Evolutionary conservation across 2,329 filamentous ascomycete genomes (phyloP), one percentile per base, ranked within the genome.

Genomic region (Beauveria sp.): DNA sequence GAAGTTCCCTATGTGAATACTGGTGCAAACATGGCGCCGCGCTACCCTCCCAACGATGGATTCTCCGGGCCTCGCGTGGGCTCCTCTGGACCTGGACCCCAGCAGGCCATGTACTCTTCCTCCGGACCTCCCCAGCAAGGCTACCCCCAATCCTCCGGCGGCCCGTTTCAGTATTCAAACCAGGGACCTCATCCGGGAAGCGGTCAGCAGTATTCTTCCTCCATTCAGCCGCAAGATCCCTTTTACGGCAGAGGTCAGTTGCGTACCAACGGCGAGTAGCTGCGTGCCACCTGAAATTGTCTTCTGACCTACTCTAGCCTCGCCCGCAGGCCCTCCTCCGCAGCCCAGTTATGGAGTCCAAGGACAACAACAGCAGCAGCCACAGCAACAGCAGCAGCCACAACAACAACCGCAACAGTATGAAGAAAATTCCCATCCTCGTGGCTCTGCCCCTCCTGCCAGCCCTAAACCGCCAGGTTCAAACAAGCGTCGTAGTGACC

Each of bases 231-330:
- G 63, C 70, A 75, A 70, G 82, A 85, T 71, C 75, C 81, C 51
- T 79, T 80, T 65, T 83, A 81, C 67, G 81, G 81, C 75, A 83
- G 83, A 78, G 82, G 84, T 83, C 79, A 79, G 80, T 86, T 70
- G 66, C 67, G 73, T 70, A 67, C 68, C 69, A 62, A 64, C 63
- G 65, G 64, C 66, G 57, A 60, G 40, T 60, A 60, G 57, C 46
- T 60, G 57, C 26, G 47, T 43, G 49, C 47, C 26, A 46, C n/a
- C 57, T 53, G 57, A 60, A 60, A 20, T 59, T 53, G 34, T 50
- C 18, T 45, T 51, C 59, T 61, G 54, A 62, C 55, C 18, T 78
- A 76, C 71, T 79, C 71, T 81, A 81, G 79, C 77, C 70, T 81
- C 79, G 70, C 76, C 78, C 73, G 79, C 80, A 77, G 78, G 78